Percentiles rank a stretch among this genome's conserved stretches.
These are phyloP conservation scores for Scutellaria barbata DNA, from an alignment of 257 asterid genomes.

Conservation along the genomic window DNA sequence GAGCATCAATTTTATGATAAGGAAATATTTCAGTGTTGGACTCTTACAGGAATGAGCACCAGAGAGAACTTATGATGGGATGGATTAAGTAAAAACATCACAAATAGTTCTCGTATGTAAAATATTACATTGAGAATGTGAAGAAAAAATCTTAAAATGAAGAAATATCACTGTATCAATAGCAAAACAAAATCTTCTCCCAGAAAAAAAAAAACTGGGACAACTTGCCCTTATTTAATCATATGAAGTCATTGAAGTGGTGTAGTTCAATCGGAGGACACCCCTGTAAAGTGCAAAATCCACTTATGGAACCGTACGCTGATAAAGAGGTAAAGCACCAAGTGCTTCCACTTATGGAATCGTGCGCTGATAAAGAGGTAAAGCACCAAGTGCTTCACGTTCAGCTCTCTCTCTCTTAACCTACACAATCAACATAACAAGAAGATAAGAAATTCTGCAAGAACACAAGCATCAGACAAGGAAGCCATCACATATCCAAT, in stretches of 20 bases:
- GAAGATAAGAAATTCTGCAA: background rate
- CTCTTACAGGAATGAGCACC: background rate
- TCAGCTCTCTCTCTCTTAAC: constrained; percentile 80
- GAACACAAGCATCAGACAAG: background rate
- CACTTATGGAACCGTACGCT: constrained; percentile 73
- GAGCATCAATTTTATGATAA: background rate
- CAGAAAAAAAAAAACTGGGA: constrained; percentile 19
- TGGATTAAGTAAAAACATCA: no score
- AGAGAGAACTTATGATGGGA: no score
- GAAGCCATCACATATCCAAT: no score
- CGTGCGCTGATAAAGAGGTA: constrained; percentile 83
- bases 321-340: constrained; percentile 81
- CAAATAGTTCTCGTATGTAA: background rate
- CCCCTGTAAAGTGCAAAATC: constrained; percentile 18
- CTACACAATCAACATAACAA: constrained; percentile 43
- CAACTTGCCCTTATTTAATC: constrained; percentile 33
- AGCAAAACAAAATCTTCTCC: constrained; percentile 19
- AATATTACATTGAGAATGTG: constrained; percentile 10
- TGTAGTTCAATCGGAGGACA: constrained; percentile 35
- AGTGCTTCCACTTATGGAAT: constrained; percentile 74
- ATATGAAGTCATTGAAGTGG: background rate
- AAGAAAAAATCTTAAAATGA: constrained; percentile 9
- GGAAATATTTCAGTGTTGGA: background rate
- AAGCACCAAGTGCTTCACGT: constrained; percentile 81
- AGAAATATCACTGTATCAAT: constrained; percentile 16